Base-by-base conservation (phyloP, 768 basidiomycete species). In the Amanita molliuscula region DNA sequence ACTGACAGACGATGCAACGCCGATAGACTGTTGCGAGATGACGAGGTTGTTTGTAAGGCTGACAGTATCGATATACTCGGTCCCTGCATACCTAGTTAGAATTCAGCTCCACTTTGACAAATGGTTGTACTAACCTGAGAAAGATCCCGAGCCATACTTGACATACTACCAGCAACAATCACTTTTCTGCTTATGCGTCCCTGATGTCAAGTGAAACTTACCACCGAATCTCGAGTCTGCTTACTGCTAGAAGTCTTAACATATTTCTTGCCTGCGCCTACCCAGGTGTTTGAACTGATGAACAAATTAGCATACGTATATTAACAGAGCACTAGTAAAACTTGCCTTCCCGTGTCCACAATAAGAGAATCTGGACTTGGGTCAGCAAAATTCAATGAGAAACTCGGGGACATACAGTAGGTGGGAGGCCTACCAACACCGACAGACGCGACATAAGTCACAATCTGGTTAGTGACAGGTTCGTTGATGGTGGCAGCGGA, bases 121-220 rank as follows among this genome's bases (percentile, higher is more conserved):
- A 4, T 5, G 3, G 9, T 23, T 11, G n/a, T 34, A 16, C 60
- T 28, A 44, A 73, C 81, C 81, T 40, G 72, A 73, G 66, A 84
- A 81, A 3, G 66, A 72, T 20, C 81, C 82, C 29, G 76, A 76
- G 44, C 81, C 82, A 53, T 85, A 85, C 8, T 62, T 60, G 31
- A 82, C 77, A 20, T 71, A 60, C 79, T 78, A 46, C 13, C 18
- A 40, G 47, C 47, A 18, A 46, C 21, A 35, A 26, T 26, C 36
- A 18, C 20, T 33, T 10, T 47, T 29, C 23, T 20, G 25, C 16
- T 29, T 4, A n/a, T 20, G n/a, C 25, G 21, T 35, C 34, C n/a
- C n/a, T n/a, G n/a, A 15, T 20, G 13, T n/a, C 38, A 16, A 4
- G 13, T 21, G 10, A 4, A 8, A 63, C 74, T 50, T 65, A 77